Conservation (phyloP, 2,329 filamentous ascomycete genomes). For the Alternaria tenuissima region DNA sequence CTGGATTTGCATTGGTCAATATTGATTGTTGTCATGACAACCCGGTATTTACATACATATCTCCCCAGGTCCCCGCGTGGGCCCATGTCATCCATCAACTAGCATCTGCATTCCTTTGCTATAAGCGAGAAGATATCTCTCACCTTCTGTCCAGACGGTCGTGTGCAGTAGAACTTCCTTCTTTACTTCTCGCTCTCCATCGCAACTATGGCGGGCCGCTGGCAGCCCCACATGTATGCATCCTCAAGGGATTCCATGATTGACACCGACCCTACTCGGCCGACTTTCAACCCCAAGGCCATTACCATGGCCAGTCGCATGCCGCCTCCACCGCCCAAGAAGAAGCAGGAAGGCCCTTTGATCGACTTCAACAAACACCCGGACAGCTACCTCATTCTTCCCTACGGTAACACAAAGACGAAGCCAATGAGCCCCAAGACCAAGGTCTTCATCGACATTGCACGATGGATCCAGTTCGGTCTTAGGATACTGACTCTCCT, state of each 20-base stretch:
- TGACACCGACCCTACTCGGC: conserved; percentile 54
- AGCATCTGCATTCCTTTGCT: conserved; percentile 39
- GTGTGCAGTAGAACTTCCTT: conserved; percentile 38
- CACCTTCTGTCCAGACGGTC: conserved; percentile 37
- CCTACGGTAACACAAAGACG: conserved; percentile 67
- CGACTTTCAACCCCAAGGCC: conserved; percentile 84
- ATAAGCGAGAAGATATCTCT: conserved; percentile 38
- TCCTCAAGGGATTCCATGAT: conserved; percentile 59
- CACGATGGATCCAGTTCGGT: conserved; percentile 72
- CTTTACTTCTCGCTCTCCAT: conserved; percentile 33
- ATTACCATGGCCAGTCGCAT: conserved; percentile 81
- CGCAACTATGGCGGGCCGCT: conserved; percentile 53
- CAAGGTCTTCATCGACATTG: conserved; percentile 74
- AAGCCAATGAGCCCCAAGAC: conserved; percentile 73
- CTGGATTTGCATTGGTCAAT: conserved; percentile 20
- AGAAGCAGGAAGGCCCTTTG: conserved; percentile 76
- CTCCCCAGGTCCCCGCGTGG: conserved; percentile 32
- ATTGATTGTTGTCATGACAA: conserved; percentile 44
- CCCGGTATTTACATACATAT: conserved; percentile 39
- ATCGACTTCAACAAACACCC: conserved; percentile 86
- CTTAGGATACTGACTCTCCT: conserved; percentile 73
- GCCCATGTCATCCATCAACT: conserved; percentile 42
- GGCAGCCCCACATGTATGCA: conserved; percentile 77
- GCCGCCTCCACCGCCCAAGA: conserved; percentile 64
- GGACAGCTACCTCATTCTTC: conserved; percentile 73